phyloP scores from a whole-genome alignment of 2,329 filamentous ascomycete species.

The Ustilaginoidea virens region DNA sequence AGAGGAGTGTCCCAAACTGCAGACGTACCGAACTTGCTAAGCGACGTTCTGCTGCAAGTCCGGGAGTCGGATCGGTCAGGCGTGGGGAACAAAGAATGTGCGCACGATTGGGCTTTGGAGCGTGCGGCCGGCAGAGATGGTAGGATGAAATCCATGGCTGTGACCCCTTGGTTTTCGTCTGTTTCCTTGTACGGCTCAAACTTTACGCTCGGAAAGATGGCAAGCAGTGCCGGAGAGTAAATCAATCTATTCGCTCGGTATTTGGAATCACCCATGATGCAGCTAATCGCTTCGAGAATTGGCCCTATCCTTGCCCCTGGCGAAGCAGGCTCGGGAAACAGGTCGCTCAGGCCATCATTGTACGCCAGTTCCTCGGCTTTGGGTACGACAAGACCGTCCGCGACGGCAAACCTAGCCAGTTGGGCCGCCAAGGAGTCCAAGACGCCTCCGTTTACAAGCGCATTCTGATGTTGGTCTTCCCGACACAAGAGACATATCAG shows the following conservation, averaged over 20 bases:
- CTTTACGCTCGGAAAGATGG: constrained; percentile 48
- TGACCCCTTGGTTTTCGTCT: constrained; percentile 23
- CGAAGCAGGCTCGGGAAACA: constrained; percentile 47
- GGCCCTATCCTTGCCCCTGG: constrained; percentile 44
- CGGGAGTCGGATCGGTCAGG: constrained; percentile 13
- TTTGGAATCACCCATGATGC: constrained; percentile 65
- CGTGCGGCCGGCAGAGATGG: constrained; percentile 34
- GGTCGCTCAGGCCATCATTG: constrained; percentile 37
- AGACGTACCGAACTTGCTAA: constrained; percentile 14
- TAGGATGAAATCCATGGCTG: constrained; percentile 50
- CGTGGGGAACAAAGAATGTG: constrained; percentile 10
- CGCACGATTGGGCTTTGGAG: constrained; percentile 12
- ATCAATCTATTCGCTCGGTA: constrained; percentile 59
- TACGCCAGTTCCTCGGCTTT: constrained; percentile 39
- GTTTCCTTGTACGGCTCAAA: constrained; percentile 32
- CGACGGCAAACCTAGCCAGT: constrained; percentile 55
- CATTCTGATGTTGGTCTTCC: constrained; percentile 53
- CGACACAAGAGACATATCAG: constrained; percentile 46
- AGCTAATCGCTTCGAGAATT: constrained; percentile 61
- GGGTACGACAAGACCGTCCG: constrained; percentile 53
- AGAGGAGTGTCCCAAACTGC: constrained; percentile 18
- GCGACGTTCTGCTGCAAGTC: constrained; percentile 13
- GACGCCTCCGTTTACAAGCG: constrained; percentile 57
- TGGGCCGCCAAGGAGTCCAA: constrained; percentile 65
- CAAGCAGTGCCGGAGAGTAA: constrained; percentile 52